These are phyloP conservation scores for Trametes pubescens DNA, from an alignment of 1,284 basidiomycete genomes.

Conservation along the genomic window DNA sequence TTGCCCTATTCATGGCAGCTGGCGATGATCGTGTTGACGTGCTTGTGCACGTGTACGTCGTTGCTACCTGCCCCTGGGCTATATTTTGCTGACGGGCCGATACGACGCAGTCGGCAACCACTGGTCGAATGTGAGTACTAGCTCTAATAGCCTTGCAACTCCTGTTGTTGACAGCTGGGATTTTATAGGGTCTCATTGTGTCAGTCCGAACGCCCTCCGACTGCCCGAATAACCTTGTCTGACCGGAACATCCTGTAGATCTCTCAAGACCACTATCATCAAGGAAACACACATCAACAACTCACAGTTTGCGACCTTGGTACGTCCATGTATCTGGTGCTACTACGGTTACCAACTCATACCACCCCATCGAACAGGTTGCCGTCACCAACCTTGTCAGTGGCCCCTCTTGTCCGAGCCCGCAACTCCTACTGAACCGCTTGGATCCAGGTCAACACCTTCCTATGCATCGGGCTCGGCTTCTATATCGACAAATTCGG, in stretches of 20 bases:
- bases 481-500: slow-evolving; percentile 56
- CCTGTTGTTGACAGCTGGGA: background rate
- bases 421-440: background rate
- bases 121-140: slow-evolving; percentile 50
- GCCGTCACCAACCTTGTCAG: slow-evolving; percentile 53
- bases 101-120: slow-evolving; percentile 51
- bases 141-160: background rate
- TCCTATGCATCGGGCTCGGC: slow-evolving; percentile 52
- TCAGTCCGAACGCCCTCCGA: slow-evolving; percentile 29
- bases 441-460: slow-evolving; percentile 49
- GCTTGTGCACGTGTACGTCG: slow-evolving; percentile 43
- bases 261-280: slow-evolving; percentile 55
- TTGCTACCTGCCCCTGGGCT: background rate
- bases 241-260: slow-evolving; percentile 31
- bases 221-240: background rate
- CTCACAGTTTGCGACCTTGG: slow-evolving; percentile 54
- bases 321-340: slow-evolving; percentile 11
- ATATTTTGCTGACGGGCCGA: slow-evolving; percentile 9
- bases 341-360: background rate
- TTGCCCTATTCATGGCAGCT: slow-evolving; percentile 42
- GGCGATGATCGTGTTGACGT: slow-evolving; percentile 42
- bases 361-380: slow-evolving; percentile 34
- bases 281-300: slow-evolving; percentile 54
- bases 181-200: slow-evolving; percentile 51
- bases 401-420: background rate